These are phyloP conservation scores for Aspergillus steynii DNA, from an alignment of 495 filamentous ascomycete species.

Conservation along the genomic window DNA sequence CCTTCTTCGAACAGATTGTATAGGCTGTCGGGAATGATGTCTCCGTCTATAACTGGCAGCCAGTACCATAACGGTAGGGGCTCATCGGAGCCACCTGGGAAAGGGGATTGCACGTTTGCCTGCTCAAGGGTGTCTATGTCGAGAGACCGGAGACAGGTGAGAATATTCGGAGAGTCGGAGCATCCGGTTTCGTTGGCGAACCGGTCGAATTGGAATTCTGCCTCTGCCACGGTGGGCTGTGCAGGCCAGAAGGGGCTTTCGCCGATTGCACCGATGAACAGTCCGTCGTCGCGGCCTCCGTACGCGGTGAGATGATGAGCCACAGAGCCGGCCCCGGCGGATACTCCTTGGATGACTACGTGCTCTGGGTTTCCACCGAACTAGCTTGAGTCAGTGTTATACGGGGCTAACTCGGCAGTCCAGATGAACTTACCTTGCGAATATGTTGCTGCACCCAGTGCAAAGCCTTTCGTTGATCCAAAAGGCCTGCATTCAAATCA, in stretches of 20 bases:
- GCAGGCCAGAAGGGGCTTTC: slow-evolving; percentile 65
- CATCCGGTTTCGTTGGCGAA: slow-evolving; percentile 56
- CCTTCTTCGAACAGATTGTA: slow-evolving; percentile 56
- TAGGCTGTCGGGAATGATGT: slow-evolving; percentile 54
- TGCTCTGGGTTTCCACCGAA: slow-evolving; percentile 72
- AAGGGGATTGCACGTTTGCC: slow-evolving; percentile 48
- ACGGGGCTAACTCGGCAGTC: background rate
- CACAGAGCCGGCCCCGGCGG: slow-evolving; percentile 66
- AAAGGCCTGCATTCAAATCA: slow-evolving; percentile 56
- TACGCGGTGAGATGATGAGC: slow-evolving; percentile 65
- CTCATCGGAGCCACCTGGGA: slow-evolving; percentile 42
- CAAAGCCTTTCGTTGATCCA: slow-evolving; percentile 62
- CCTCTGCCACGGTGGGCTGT: slow-evolving; percentile 55
- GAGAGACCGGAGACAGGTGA: slow-evolving; percentile 57
- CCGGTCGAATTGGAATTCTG: slow-evolving; percentile 61
- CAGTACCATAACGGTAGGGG: slow-evolving; percentile 49
- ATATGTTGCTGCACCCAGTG: slow-evolving; percentile 64
- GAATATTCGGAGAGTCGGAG: slow-evolving; percentile 31
- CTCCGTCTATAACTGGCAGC: slow-evolving; percentile 56
- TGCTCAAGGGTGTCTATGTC: slow-evolving; percentile 50
- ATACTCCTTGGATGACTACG: slow-evolving; percentile 67
- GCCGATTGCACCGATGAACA: slow-evolving; percentile 61
- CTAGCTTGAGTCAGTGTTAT: slow-evolving; percentile 20
- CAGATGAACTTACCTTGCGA: slow-evolving; percentile 4
- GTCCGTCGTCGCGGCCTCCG: slow-evolving; percentile 44